Conservation (phyloP, 352 stramenopile genomes). For the Peronospora farinosa region DNA sequence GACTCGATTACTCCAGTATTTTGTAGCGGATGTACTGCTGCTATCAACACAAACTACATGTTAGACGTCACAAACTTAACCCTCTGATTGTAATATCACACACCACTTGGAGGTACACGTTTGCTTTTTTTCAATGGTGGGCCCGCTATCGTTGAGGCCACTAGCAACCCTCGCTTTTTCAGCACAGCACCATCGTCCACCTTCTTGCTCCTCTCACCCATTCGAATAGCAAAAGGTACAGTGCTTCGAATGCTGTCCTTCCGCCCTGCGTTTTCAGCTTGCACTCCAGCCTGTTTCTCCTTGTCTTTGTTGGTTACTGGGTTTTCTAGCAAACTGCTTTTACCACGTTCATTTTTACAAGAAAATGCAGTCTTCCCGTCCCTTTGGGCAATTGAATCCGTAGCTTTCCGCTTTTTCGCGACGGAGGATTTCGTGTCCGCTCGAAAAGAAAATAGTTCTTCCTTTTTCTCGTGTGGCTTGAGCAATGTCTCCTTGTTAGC, state of each 20-base stretch:
- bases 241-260: constrained; percentile 1
- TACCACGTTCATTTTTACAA: constrained; percentile 11
- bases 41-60: constrained; percentile 2
- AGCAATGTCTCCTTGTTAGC: constrained; percentile 7
- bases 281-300: constrained; percentile 3
- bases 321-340: constrained; percentile 1
- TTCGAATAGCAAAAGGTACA: constrained; percentile 3
- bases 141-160: constrained; percentile 4
- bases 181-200: constrained; percentile 5
- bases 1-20: constrained; percentile 1
- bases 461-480: constrained; percentile 9
- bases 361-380: constrained; percentile 5
- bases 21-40: neutral
- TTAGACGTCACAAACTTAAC: constrained; percentile 8
- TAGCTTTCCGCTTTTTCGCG: constrained; percentile 26
- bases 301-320: constrained; percentile 1
- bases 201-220: constrained; percentile 1
- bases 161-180: constrained; percentile 22
- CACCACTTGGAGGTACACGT: constrained; percentile 7
- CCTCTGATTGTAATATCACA: constrained; percentile 1
- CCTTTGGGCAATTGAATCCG: constrained; percentile 2
- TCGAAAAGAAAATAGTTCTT: constrained; percentile 17
- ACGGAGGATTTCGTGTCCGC: constrained; percentile 17
- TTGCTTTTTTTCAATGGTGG: constrained; percentile 21
- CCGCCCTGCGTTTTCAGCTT: neutral